phyloP scores from a whole-genome alignment of 345 rosid genomes.

The Citrus glauca region DNA sequence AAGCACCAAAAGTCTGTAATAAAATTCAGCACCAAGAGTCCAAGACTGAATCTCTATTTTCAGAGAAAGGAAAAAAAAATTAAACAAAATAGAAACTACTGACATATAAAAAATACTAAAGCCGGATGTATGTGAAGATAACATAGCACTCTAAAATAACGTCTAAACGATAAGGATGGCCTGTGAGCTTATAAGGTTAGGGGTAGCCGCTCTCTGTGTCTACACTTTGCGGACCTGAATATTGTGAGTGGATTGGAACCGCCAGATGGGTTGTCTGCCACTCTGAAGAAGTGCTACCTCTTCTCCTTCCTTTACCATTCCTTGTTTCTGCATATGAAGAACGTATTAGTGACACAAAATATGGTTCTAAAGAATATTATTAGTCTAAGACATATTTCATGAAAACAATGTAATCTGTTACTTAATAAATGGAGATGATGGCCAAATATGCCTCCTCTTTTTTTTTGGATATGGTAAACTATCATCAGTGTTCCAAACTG shows the following conservation, averaged over 20 bases:
- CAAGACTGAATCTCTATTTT: not conserved
- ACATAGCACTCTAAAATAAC: not conserved
- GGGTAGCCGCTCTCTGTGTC: not conserved
- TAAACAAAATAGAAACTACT: not conserved
- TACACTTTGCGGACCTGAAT: slow-evolving; percentile 92
- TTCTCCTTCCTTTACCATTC: slow-evolving; percentile 94
- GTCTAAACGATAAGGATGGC: not conserved
- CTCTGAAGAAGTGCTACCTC: slow-evolving; percentile 93
- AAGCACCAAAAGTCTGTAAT: not conserved
- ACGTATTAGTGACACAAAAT: not conserved
- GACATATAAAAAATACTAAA: not conserved
- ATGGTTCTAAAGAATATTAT: not conserved
- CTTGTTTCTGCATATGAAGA: slow-evolving; percentile 61
- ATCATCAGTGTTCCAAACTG: not conserved
- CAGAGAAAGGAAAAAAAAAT: not conserved
- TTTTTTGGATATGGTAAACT: not conserved
- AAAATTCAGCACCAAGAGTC: not conserved
- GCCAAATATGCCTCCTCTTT: not conserved
- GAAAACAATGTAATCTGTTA: not conserved
- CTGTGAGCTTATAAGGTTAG: not conserved
- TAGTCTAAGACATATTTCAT: not conserved
- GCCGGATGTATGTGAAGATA: not conserved
- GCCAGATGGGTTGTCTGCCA: slow-evolving; percentile 93
- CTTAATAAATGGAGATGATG: not conserved
- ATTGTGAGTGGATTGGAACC: slow-evolving; percentile 92